phyloP scores from a whole-genome alignment of 805 yeast genomes.

The Wilhelminamyces savonicus region DNA sequence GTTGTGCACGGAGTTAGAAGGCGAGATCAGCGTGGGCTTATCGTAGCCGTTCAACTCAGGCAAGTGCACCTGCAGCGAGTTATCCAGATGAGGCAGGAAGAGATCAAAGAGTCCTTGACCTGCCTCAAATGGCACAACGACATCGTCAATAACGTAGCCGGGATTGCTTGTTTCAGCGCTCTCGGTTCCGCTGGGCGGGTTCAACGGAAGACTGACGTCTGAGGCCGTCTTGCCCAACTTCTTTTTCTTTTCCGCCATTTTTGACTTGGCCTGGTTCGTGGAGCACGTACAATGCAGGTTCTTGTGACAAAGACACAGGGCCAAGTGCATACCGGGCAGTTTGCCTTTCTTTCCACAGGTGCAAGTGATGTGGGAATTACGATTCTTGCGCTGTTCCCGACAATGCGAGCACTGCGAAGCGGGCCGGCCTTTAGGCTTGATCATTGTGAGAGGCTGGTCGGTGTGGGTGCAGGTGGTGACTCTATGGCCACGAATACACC shows the following conservation, averaged over 20 bases:
- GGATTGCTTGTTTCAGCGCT: too few species aligned
- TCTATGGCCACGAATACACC: conserved; percentile 94
- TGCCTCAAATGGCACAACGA: conserved; percentile 23
- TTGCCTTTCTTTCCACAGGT: conserved; percentile 56
- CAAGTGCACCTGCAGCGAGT: too few species aligned
- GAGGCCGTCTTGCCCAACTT: too few species aligned
- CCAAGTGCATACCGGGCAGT: conserved; percentile 29
- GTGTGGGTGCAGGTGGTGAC: conserved; percentile 92
- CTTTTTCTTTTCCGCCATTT: conserved; percentile 13
- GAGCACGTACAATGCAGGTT: conserved; percentile 37
- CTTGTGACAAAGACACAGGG: conserved; percentile 33
- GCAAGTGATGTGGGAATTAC: conserved; percentile 64
- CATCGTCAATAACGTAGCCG: conserved; percentile 22
- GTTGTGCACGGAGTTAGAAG: too few species aligned
- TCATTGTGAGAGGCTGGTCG: conserved; percentile 84
- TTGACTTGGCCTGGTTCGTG: conserved; percentile 5
- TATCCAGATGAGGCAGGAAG: conserved; percentile 12
- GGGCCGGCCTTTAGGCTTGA: conserved; percentile 96
- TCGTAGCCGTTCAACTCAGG: too few species aligned
- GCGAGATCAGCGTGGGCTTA: too few species aligned
- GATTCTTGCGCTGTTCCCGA: conserved; percentile 63
- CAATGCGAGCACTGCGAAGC: conserved; percentile 88
- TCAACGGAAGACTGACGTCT: too few species aligned
- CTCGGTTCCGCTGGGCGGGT: conserved; percentile 4
- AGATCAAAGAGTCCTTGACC: conserved; percentile 36